Base-by-base conservation (phyloP, 441 rosid species). In the Pelargonium hybrid region DNA sequence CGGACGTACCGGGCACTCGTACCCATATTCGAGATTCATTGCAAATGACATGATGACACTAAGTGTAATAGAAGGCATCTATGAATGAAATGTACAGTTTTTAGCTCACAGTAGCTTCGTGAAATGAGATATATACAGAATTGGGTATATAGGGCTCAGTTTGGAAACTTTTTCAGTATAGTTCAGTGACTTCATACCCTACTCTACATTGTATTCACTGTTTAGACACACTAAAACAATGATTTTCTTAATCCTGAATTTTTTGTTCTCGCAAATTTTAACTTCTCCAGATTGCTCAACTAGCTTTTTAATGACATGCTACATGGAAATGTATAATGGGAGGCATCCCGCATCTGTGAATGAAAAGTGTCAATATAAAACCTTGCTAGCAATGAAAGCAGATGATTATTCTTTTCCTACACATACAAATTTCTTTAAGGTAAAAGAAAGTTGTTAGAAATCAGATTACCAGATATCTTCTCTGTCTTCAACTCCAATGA, bases 401-500 rank as follows among this genome's bases (percentile, higher is more conserved):
- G 39, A 13, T 62, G 29, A 14, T 9, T 17, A 62, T 17, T 62
- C 66, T 62, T 62, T 62, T 62, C 66, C 66, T 34, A 62, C 41
- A 62, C 6, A 26, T 62, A 41, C 65, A 62, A 10, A 29, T 15
- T 17, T 62, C 39, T 62, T 26, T 62, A 26, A 62, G 66, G 66
- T 26, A 14, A 13, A 29, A 14, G 41, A 14, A 59, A 13, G 37
- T 62, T 4, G 34, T 23, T 9, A 61, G 65, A 5, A 2, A 11
- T n/a, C 18, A 6, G 57, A 26, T 25, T 62, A 62, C 66, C 66
- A n/a, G 65, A 61, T 6, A 29, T 26, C 66, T 26, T 62, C 41
- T 62, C 41, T 29, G 41, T 26, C 66, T 62, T 62, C 41, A 20
- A 26, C 41, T 62, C 66, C 66, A 62, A 14, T 62, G 41, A 62